Conservation (phyloP, 1,139 yeast species). For the Taiozyma onychis region DNA sequence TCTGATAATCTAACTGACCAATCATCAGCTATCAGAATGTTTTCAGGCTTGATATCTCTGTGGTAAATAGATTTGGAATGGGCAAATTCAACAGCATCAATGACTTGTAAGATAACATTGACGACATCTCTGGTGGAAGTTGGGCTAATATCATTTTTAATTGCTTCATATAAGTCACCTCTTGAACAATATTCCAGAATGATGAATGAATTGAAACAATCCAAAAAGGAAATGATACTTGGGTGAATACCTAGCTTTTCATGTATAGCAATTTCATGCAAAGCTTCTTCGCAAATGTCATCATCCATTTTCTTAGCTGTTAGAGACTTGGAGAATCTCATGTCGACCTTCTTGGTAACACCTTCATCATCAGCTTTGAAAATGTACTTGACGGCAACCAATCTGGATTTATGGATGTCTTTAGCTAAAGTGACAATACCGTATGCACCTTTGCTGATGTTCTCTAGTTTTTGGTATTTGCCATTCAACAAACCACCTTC, state of each 20-base stretch:
- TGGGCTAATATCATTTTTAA: slow-evolving; percentile 77
- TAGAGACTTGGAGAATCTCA: slow-evolving; percentile 26
- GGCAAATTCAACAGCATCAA: slow-evolving; percentile 74
- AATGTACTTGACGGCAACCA: slow-evolving; percentile 85
- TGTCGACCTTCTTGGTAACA: slow-evolving; percentile 22
- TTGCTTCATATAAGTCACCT: slow-evolving; percentile 93
- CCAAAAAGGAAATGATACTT: slow-evolving; percentile 59
- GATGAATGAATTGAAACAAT: slow-evolving; percentile 75
- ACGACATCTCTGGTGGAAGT: slow-evolving; percentile 67
- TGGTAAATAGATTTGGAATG: slow-evolving; percentile 73
- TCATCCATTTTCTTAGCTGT: slow-evolving; percentile 28
- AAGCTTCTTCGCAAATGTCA: slow-evolving; percentile 55
- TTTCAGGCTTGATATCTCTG: slow-evolving; percentile 88
- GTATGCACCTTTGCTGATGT: slow-evolving; percentile 88
- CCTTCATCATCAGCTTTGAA: slow-evolving; percentile 31
- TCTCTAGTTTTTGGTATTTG: slow-evolving; percentile 66
- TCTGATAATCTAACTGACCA: slow-evolving; percentile 82
- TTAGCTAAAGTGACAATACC: slow-evolving; percentile 88
- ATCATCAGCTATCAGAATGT: slow-evolving; percentile 72
- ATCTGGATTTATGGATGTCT: slow-evolving; percentile 48
- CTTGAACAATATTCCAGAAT: slow-evolving; percentile 83
- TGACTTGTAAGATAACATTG: slow-evolving; percentile 69
- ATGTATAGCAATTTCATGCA: slow-evolving; percentile 75
- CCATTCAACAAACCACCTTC: slow-evolving; percentile 57
- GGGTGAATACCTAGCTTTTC: slow-evolving; percentile 52